phyloP scores from a whole-genome alignment of 768 basidiomycete genomes.

The Mycena galericulata region DNA sequence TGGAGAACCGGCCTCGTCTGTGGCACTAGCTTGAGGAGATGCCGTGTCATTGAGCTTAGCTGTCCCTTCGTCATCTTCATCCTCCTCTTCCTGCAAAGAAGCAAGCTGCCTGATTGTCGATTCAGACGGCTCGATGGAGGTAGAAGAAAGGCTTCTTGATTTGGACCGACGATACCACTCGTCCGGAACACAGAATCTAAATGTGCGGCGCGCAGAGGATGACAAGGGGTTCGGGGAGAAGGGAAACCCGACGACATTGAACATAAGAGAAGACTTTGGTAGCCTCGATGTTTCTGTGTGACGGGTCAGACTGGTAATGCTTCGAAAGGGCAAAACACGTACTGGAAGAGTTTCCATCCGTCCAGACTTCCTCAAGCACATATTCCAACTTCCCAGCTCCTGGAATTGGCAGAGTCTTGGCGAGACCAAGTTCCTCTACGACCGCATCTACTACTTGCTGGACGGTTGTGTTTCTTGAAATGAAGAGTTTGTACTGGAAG shows the following conservation, averaged over 20 bases:
- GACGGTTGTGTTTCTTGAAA: slow-evolving; percentile 68
- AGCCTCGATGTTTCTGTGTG: slow-evolving; percentile 58
- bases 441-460: slow-evolving; percentile 64
- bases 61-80: slow-evolving; percentile 65
- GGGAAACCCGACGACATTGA: slow-evolving; percentile 55
- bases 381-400: slow-evolving; percentile 81
- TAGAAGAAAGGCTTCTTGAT: slow-evolving; percentile 60
- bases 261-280: slow-evolving; percentile 55
- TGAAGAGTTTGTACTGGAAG: slow-evolving; percentile 73
- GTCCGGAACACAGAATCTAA: slow-evolving; percentile 79
- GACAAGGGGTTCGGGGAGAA: slow-evolving; percentile 56
- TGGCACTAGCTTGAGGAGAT: slow-evolving; percentile 5
- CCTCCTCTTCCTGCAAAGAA: slow-evolving; percentile 62
- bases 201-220: slow-evolving; percentile 55
- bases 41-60: slow-evolving; percentile 57
- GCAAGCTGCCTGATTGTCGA: slow-evolving; percentile 61
- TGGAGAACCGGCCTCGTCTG: slow-evolving; percentile 11
- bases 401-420: slow-evolving; percentile 72
- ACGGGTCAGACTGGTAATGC: slow-evolving; percentile 27
- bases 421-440: slow-evolving; percentile 74
- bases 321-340: slow-evolving; percentile 37
- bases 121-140: slow-evolving; percentile 63
- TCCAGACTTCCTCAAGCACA: slow-evolving; percentile 77
- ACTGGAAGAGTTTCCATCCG: slow-evolving; percentile 66
- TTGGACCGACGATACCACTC: slow-evolving; percentile 84